Conservation (phyloP, 2,329 filamentous ascomycete genomes). For the Fusarium papillatum region DNA sequence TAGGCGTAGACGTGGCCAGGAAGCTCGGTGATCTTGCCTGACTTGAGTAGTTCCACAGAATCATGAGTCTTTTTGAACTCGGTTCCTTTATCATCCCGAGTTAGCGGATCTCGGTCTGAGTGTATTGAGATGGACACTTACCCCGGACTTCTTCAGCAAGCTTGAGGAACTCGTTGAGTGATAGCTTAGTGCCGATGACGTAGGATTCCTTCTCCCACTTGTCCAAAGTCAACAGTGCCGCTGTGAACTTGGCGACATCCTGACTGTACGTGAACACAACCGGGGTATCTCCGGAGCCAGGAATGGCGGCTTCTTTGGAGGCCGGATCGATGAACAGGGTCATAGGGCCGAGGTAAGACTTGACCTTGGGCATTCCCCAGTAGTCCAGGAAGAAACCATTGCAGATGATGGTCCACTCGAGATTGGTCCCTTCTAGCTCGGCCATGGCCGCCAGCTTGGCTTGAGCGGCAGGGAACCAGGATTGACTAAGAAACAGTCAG, state of each 20-base stretch:
- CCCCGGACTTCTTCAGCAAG: background rate
- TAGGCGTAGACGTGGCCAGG: background rate
- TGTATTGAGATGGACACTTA: background rate
- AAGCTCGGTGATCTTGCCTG: background rate
- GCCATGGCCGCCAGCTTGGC: background rate
- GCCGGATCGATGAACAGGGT: background rate
- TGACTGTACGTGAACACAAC: background rate
- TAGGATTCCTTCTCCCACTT: background rate
- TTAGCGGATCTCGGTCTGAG: background rate
- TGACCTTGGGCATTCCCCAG: background rate
- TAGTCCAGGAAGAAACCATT: background rate
- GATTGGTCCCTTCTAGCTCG: background rate
- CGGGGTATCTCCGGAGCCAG: background rate
- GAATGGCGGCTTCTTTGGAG: background rate
- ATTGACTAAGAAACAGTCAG: background rate
- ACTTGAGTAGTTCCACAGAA: background rate
- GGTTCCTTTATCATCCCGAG: background rate
- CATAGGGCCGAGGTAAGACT: background rate
- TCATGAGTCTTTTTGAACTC: background rate
- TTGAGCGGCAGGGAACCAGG: background rate
- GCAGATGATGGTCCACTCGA: background rate
- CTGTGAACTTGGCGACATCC: background rate
- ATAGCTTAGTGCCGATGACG: background rate
- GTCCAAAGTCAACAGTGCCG: background rate
- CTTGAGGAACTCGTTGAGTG: background rate